phyloP scores from a whole-genome alignment of 805 yeast genomes.

The Starmerella etchellsii region DNA sequence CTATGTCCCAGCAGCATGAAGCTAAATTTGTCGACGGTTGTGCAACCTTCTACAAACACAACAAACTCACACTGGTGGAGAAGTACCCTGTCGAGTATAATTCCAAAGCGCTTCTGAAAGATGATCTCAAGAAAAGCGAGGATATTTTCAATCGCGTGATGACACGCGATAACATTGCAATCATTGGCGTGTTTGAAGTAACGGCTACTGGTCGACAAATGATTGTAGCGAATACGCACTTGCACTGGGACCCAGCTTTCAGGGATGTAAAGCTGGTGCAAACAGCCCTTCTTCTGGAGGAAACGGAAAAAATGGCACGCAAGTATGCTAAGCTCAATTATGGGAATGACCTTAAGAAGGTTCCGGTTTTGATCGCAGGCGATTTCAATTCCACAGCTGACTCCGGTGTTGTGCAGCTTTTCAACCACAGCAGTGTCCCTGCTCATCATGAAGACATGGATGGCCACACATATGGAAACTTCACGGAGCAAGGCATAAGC shows the following conservation, averaged over 20 bases:
- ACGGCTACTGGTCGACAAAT: slow-evolving; percentile 56
- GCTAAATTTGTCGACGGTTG: slow-evolving; percentile 94
- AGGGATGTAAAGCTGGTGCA: slow-evolving; percentile 95
- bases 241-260: slow-evolving; percentile 96
- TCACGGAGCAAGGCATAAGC: slow-evolving; percentile 75
- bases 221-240: slow-evolving; percentile 77
- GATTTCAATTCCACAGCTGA: slow-evolving; percentile 82
- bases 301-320: slow-evolving; percentile 55
- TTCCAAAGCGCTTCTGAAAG: slow-evolving; percentile 32
- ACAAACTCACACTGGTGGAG: slow-evolving; percentile 56
- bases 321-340: slow-evolving; percentile 31
- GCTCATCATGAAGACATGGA: slow-evolving; percentile 62
- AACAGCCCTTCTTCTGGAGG: slow-evolving; percentile 82
- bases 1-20: slow-evolving; percentile 60
- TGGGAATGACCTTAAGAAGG: slow-evolving; percentile 36
- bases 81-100: slow-evolving; percentile 73
- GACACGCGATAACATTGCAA: slow-evolving; percentile 88
- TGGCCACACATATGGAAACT: slow-evolving; percentile 82
- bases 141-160: slow-evolving; percentile 92
- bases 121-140: slow-evolving; percentile 80
- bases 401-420: slow-evolving; percentile 85
- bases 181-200: slow-evolving; percentile 63
- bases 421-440: slow-evolving; percentile 68
- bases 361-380: slow-evolving; percentile 82
- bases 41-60: slow-evolving; percentile 73